A percentile compares a stretch with the other conserved stretches of the same genome.
Conservation (phyloP, 495 filamentous ascomycete genomes). For the Neurospora sublineolata region DNA sequence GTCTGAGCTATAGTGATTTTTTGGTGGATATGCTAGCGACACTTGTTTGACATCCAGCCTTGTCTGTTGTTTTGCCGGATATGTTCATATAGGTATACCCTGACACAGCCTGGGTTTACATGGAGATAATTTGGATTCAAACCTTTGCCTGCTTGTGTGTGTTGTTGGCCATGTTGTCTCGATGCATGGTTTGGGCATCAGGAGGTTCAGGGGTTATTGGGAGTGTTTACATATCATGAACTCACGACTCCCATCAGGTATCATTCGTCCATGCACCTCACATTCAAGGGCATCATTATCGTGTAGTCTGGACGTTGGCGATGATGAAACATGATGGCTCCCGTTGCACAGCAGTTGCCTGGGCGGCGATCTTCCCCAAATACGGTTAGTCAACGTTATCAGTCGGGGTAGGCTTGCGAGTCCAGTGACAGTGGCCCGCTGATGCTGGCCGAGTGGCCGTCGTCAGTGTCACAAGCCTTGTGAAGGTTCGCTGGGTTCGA, state of each 20-base stretch:
- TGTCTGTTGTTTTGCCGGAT: background rate
- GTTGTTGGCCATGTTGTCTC: background rate
- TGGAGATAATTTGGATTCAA: background rate
- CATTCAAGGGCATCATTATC: background rate
- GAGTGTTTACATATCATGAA: background rate
- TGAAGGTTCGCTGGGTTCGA: background rate
- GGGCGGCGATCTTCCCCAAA: background rate
- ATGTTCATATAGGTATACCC: background rate
- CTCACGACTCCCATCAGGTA: background rate
- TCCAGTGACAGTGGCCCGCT: background rate
- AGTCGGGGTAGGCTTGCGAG: background rate
- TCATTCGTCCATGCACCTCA: background rate
- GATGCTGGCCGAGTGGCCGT: background rate
- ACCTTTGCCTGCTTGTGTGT: background rate
- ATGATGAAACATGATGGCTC: background rate
- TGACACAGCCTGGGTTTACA: background rate
- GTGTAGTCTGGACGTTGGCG: background rate
- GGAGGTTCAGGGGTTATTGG: background rate
- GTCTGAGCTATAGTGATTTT: slow-evolving; percentile 24
- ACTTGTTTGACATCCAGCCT: background rate
- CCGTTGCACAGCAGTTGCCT: background rate
- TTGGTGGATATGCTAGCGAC: background rate
- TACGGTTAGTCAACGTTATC: background rate
- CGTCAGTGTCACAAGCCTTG: background rate
- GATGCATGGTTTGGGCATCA: background rate